phyloP scores from a whole-genome alignment of 352 stramenopile species.

The Phytopythium delawarense region DNA sequence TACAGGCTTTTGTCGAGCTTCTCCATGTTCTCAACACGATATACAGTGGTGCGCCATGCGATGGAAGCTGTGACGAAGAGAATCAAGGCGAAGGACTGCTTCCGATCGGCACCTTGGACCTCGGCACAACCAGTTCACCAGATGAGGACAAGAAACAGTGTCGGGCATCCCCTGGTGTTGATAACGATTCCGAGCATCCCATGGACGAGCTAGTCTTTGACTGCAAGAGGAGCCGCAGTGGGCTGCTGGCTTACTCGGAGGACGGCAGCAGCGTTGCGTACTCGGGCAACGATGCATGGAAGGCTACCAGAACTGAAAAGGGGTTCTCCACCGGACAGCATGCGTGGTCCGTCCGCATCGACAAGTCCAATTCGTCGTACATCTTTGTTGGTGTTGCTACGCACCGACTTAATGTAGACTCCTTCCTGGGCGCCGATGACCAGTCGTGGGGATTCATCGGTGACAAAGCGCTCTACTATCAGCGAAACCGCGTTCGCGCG shows the following conservation, averaged over 20 bases:
- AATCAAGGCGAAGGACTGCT: too few relatives aligned
- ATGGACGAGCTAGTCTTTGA: constrained; percentile 30
- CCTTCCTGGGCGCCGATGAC: constrained; percentile 96
- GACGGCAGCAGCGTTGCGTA: constrained; percentile 65
- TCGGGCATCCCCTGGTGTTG: neutral
- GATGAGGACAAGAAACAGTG: neutral
- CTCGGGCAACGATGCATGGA: constrained; percentile 87
- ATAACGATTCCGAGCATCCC: neutral
- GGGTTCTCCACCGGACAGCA: constrained; percentile 75
- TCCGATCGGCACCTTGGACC: neutral
- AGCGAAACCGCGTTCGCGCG: constrained; percentile 90
- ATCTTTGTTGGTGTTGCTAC: constrained; percentile 97
- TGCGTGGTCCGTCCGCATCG: constrained; percentile 86
- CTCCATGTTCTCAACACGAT: constrained; percentile 24
- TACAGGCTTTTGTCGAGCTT: constrained; percentile 65
- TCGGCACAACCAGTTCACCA: neutral
- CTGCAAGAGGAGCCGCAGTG: constrained; percentile 63
- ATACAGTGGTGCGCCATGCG: neutral
- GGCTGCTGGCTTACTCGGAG: constrained; percentile 54
- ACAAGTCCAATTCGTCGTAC: constrained; percentile 95
- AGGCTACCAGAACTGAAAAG: constrained; percentile 68
- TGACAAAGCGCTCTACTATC: constrained; percentile 98
- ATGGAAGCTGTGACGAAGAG: too few relatives aligned
- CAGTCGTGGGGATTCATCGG: constrained; percentile 99
- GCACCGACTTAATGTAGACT: constrained; percentile 88